Conservation (phyloP, 2,329 filamentous ascomycete species). For the Leptographium radiaticola region DNA sequence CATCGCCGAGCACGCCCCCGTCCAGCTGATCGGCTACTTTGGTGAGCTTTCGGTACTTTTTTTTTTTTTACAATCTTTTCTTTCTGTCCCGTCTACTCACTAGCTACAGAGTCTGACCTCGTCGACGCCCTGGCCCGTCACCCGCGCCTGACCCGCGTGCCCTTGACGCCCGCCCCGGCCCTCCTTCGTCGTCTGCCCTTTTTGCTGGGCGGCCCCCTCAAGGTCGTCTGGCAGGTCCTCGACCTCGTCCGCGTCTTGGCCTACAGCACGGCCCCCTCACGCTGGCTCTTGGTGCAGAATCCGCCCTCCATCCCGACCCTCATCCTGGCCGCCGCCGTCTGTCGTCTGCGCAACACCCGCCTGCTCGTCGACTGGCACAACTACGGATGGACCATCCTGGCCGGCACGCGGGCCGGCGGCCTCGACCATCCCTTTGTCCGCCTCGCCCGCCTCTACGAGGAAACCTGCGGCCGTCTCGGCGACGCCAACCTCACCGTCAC, state of each 20-base stretch:
- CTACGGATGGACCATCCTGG: conserved; percentile 90
- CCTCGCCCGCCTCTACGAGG: conserved; percentile 68
- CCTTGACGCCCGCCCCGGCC: conserved; percentile 54
- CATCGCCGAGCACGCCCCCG: conserved; percentile 68
- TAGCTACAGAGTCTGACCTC: conserved; percentile 54
- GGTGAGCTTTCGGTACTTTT: conserved; percentile 38
- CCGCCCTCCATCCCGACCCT: conserved; percentile 91
- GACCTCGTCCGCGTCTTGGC: conserved; percentile 58
- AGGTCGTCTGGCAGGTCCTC: conserved; percentile 71
- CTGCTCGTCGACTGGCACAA: conserved; percentile 98
- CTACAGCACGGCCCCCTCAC: conserved; percentile 59
- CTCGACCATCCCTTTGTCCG: conserved; percentile 59
- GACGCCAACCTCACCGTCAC: conserved; percentile 78
- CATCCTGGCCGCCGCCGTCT: conserved; percentile 57
- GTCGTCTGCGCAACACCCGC: conserved; percentile 63
- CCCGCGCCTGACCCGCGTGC: conserved; percentile 55
- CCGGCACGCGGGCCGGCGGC: conserved; percentile 38
- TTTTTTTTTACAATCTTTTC: background rate
- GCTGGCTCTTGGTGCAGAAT: conserved; percentile 75
- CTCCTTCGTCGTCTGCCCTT: conserved; percentile 62
- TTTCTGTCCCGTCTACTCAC: background rate
- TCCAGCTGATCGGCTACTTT: conserved; percentile 79
- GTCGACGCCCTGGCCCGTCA: conserved; percentile 64
- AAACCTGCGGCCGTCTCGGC: conserved; percentile 52
- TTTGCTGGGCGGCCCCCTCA: conserved; percentile 64